Conservation (phyloP, 192 early-diverging fungal genomes). For the Chytriomyces hyalinus region DNA sequence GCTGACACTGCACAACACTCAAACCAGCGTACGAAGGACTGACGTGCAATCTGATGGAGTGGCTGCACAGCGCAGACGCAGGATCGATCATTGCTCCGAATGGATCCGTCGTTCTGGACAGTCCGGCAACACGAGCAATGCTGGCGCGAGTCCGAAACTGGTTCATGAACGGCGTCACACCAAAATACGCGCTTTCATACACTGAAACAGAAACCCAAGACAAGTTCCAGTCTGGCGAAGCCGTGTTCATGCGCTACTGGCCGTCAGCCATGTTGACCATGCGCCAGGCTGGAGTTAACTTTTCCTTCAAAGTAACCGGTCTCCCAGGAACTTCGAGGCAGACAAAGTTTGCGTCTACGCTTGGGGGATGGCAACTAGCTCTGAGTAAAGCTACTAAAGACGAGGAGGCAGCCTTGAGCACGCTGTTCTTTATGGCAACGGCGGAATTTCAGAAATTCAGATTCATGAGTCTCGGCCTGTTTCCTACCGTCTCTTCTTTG, state of each 20-base stretch:
- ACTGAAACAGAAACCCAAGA: background rate
- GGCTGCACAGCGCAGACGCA: slow-evolving; percentile 9
- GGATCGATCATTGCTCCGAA: slow-evolving; percentile 25
- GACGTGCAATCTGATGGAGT: slow-evolving; percentile 43
- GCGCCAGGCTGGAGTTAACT: background rate
- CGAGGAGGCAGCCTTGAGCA: background rate
- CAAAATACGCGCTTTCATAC: slow-evolving; percentile 1
- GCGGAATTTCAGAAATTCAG: slow-evolving; percentile 24
- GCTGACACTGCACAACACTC: background rate
- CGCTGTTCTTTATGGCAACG: slow-evolving; percentile 13
- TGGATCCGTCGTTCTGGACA: slow-evolving; percentile 20
- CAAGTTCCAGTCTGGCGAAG: background rate
- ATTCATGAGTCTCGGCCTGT: background rate
- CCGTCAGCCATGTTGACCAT: background rate
- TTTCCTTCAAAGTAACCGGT: background rate
- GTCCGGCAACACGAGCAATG: background rate
- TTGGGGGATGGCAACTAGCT: slow-evolving; percentile 41
- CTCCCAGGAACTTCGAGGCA: background rate
- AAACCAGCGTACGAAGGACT: slow-evolving; percentile 39
- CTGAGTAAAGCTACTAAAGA: slow-evolving; percentile 32
- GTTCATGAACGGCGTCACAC: slow-evolving; percentile 9
- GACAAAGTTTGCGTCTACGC: slow-evolving; percentile 5
- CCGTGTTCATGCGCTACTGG: slow-evolving; percentile 35
- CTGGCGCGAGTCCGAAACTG: background rate
- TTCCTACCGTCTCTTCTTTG: slow-evolving; percentile 28